phyloP scores from a whole-genome alignment of 2,329 filamentous ascomycete genomes.

The Ascochyta rabiei region DNA sequence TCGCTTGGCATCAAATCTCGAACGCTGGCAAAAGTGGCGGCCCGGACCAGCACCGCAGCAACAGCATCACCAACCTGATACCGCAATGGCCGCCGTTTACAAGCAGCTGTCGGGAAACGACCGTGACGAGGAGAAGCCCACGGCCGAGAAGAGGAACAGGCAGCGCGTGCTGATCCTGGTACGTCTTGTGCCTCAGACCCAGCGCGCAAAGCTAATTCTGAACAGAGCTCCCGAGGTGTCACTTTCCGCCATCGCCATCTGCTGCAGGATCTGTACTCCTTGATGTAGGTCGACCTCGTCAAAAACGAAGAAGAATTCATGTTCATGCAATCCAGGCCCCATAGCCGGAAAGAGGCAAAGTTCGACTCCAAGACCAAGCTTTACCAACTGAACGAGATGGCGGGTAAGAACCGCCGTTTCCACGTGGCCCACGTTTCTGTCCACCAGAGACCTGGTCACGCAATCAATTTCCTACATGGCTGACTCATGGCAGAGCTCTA shows the following conservation, averaged over 20 bases:
- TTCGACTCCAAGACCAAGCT: slow-evolving; percentile 94
- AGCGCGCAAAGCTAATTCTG: slow-evolving; percentile 24
- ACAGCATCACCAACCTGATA: slow-evolving; percentile 17
- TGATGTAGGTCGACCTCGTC: slow-evolving; percentile 61
- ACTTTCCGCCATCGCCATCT: slow-evolving; percentile 95
- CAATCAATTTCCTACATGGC: not conserved
- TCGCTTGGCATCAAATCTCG: slow-evolving; percentile 35
- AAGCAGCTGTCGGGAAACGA: slow-evolving; percentile 57
- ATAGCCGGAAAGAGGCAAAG: slow-evolving; percentile 93
- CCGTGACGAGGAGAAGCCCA: slow-evolving; percentile 42
- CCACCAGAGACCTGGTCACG: slow-evolving; percentile 69
- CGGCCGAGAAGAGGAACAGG: slow-evolving; percentile 49
- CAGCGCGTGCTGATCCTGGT: slow-evolving; percentile 79
- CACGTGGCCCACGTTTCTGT: not conserved
- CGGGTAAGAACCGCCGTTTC: slow-evolving; percentile 30
- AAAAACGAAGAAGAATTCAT: not conserved
- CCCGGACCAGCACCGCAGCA: slow-evolving; percentile 13
- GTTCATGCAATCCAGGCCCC: slow-evolving; percentile 59
- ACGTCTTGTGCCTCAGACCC: slow-evolving; percentile 10
- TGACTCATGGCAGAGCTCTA: slow-evolving; percentile 65
- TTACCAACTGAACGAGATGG: slow-evolving; percentile 51
- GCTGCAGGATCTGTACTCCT: slow-evolving; percentile 82
- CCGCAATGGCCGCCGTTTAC: slow-evolving; percentile 62
- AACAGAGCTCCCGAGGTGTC: slow-evolving; percentile 80
- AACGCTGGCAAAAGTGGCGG: slow-evolving; percentile 27